Evolutionary conservation across 2,329 filamentous ascomycete genomes (phyloP).

Genomic region (Clarireedia paspali): DNA sequence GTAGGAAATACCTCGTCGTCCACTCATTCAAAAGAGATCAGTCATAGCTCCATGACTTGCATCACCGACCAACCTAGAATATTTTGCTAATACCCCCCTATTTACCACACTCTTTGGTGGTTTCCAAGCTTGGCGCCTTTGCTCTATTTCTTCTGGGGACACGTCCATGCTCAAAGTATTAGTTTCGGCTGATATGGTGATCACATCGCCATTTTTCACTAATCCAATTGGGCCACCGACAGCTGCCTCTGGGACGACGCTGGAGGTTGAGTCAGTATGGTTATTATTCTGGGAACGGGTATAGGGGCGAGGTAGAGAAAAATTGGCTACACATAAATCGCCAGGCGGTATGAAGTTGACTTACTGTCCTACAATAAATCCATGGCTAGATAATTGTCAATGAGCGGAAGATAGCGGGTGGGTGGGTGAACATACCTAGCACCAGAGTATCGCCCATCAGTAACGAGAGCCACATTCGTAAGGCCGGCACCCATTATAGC

Average conservation of each 20-base stretch:
- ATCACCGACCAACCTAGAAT: constrained; percentile 79
- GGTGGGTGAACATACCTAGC: constrained; percentile 54
- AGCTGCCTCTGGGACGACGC: constrained; percentile 79
- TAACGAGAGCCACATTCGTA: constrained; percentile 82
- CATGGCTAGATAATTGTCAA: constrained; percentile 28
- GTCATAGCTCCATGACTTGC: constrained; percentile 88
- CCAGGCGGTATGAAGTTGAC: background rate
- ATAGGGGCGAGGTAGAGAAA: too few relatives aligned
- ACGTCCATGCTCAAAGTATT: constrained; percentile 63
- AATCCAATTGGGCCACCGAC: constrained; percentile 83
- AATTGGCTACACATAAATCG: background rate
- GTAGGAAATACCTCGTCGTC: background rate
- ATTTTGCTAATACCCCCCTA: constrained; percentile 83
- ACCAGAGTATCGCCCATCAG: constrained; percentile 83
- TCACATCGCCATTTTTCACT: constrained; percentile 69
- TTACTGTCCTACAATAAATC: constrained; percentile 81
- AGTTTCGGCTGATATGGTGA: constrained; percentile 78
- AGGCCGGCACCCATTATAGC: constrained; percentile 90
- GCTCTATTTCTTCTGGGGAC: constrained; percentile 61
- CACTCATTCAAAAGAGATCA: constrained; percentile 50
- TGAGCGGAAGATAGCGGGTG: background rate
- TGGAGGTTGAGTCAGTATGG: background rate
- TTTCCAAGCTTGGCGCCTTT: constrained; percentile 59
- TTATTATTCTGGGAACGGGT: accelerated
- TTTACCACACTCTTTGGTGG: constrained; percentile 65